phyloP scores from a whole-genome alignment of 116 monocot species.

The Phalaenopsis hybrid region DNA sequence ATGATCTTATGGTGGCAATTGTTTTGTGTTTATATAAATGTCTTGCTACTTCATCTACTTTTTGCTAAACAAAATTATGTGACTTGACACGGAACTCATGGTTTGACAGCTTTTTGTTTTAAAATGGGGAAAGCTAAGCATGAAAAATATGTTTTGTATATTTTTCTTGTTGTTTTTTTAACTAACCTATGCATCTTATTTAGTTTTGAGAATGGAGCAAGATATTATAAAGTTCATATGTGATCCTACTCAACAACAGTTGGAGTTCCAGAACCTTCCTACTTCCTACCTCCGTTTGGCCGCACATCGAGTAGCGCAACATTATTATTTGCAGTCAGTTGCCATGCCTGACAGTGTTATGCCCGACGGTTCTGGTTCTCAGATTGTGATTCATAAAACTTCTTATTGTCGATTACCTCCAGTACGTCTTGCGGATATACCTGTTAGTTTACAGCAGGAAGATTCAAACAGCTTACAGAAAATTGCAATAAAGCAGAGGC shows the following conservation, averaged over 20 bases:
- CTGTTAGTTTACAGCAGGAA: conserved; percentile 64
- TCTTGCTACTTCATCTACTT: neutral
- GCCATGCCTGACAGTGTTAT: conserved; percentile 53
- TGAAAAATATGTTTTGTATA: neutral
- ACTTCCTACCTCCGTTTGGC: conserved; percentile 87
- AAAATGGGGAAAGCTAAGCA: neutral
- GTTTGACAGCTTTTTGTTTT: neutral
- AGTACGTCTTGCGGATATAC: conserved; percentile 78
- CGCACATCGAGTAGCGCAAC: conserved; percentile 82
- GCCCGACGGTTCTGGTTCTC: conserved; percentile 74
- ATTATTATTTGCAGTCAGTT: conserved; percentile 74
- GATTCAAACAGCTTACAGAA: conserved; percentile 39
- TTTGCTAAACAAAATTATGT: neutral
- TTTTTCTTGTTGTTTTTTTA: neutral
- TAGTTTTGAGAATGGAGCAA: conserved; percentile 94
- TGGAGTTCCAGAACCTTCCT: conserved; percentile 69
- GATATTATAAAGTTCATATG: conserved; percentile 71
- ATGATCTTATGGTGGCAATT: neutral
- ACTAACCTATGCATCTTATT: conserved; percentile 7
- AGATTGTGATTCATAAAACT: conserved; percentile 61
- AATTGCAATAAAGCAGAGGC: conserved; percentile 86
- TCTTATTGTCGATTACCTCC: conserved; percentile 44
- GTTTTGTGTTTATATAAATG: neutral
- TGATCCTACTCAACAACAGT: conserved; percentile 61
- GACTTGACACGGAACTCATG: neutral